Conservation (phyloP, 345 rosid species). For the Euphorbia tirucalli region DNA sequence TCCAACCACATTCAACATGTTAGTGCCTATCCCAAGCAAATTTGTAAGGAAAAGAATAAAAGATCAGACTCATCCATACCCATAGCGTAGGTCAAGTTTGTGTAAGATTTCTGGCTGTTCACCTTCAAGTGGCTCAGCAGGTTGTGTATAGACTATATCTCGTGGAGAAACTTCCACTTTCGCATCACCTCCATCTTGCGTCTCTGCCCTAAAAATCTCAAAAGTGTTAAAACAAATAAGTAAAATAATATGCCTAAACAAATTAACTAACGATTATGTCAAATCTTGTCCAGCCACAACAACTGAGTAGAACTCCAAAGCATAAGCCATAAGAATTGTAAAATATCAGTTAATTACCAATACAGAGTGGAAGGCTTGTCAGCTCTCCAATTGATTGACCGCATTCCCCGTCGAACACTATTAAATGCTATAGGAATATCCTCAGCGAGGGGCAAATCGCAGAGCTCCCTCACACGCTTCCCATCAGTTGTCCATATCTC, state of each 20-base stretch:
- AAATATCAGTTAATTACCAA: constrained; percentile 49
- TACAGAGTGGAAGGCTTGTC: constrained; percentile 87
- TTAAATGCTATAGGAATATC: constrained; percentile 85
- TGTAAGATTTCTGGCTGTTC: constrained; percentile 77
- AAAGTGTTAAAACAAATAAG: constrained; percentile 17
- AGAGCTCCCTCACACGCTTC: constrained; percentile 67
- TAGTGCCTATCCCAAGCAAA: no score
- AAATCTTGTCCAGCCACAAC: not conserved
- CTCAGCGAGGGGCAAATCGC: constrained; percentile 93
- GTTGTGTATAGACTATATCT: constrained; percentile 77
- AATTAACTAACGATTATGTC: not conserved
- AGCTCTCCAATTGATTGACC: constrained; percentile 91
- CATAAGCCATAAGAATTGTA: not conserved
- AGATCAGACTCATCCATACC: constrained; percentile 41
- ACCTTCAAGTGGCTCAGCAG: constrained; percentile 68
- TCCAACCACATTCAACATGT: no score
- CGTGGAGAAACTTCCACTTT: constrained; percentile 94
- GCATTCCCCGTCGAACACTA: constrained; percentile 93
- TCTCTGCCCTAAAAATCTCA: constrained; percentile 98
- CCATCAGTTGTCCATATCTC: constrained; percentile 86
- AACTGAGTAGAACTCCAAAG: not conserved
- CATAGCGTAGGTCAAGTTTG: constrained; percentile 95
- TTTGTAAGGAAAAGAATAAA: not conserved
- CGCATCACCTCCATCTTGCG: constrained; percentile 97
- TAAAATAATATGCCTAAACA: constrained; percentile 5